These are phyloP conservation scores for Macroventuria anomochaeta DNA, from an alignment of 2,329 filamentous ascomycete genomes.

Conservation along the genomic window DNA sequence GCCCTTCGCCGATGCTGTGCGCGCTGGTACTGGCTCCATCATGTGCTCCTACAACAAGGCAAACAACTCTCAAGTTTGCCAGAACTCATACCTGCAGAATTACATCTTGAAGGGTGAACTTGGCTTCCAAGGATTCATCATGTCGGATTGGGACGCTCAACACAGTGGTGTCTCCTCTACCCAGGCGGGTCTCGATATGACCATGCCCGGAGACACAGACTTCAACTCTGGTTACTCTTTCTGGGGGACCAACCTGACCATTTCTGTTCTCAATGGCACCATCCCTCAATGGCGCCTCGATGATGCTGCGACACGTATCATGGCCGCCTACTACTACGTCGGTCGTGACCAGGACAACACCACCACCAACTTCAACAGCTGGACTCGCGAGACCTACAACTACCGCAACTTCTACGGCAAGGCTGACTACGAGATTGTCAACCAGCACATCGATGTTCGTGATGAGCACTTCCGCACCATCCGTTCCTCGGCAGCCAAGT, in stretches of 20 bases:
- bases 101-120: slow-evolving; percentile 79
- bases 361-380: slow-evolving; percentile 84
- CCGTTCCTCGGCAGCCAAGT: slow-evolving; percentile 77
- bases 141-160: slow-evolving; percentile 77
- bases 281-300: slow-evolving; percentile 86
- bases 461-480: slow-evolving; percentile 75
- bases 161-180: slow-evolving; percentile 72
- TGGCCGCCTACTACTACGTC: slow-evolving; percentile 70
- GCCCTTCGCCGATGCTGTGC: slow-evolving; percentile 61
- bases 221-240: slow-evolving; percentile 77
- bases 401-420: slow-evolving; percentile 69
- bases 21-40: slow-evolving; percentile 57
- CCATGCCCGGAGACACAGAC: slow-evolving; percentile 78
- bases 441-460: slow-evolving; percentile 85
- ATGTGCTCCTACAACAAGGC: slow-evolving; percentile 75
- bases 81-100: slow-evolving; percentile 79
- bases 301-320: slow-evolving; percentile 87
- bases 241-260: slow-evolving; percentile 87
- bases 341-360: slow-evolving; percentile 60
- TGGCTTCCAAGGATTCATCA: slow-evolving; percentile 75
- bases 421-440: slow-evolving; percentile 69
- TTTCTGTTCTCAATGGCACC: slow-evolving; percentile 88
- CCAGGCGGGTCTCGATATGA: slow-evolving; percentile 80
- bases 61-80: slow-evolving; percentile 81
- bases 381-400: slow-evolving; percentile 79